Base-by-base conservation (phyloP, 352 stramenopile species). In the Phytopythium chamaehyphon region DNA sequence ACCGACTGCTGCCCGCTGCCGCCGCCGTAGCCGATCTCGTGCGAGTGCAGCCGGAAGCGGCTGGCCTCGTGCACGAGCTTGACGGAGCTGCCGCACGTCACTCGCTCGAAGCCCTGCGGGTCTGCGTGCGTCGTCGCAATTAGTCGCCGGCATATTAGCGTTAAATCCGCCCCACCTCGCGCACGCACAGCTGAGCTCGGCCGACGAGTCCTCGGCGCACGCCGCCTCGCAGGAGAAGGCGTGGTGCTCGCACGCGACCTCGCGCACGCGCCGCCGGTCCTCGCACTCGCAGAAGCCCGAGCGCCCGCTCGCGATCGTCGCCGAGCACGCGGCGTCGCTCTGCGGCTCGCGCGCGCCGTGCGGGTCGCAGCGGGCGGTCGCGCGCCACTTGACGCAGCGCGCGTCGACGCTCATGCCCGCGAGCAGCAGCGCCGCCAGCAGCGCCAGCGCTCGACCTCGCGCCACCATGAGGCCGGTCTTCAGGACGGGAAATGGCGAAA, bases 221-320 rank as follows among this genome's bases (percentile, higher is more conserved):
- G 83, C 80, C 7, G 82, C 71, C 52, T 83, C 72, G 45, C 83
- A 93, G 16, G 67, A 88, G 62, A 93, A 91, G 14, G 69, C 56
- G 58, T 93, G 83, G 58, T 93, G 83, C 24, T 90, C 77, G 54
- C 83, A 93, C 2, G 40, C 57, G 4, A 90, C 80, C 55, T 93
- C 80, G 24, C 83, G 80, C 51, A 90, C 80, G 51, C 76, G 83
- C 33, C 80, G 80, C n/a, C 78, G 80, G 51, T 63, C 57, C 56
- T 90, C 80, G 55, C 83, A 93, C 65, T 93, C 83, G 57, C 83
- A 93, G 54, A 74, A 93, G 47, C 83, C 83, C 16, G 79, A 87
- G 31, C 69, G 46, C 0, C 76, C 73, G 0, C 64, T 64, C 23
- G 55, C 40, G 54, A 93, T 84, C 40, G 55, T 72, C 28, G 66